A percentile compares a stretch with the other conserved stretches of the same genome.
phyloP scores from a whole-genome alignment of 495 filamentous ascomycete species.

The Aspergillus cristatus region DNA sequence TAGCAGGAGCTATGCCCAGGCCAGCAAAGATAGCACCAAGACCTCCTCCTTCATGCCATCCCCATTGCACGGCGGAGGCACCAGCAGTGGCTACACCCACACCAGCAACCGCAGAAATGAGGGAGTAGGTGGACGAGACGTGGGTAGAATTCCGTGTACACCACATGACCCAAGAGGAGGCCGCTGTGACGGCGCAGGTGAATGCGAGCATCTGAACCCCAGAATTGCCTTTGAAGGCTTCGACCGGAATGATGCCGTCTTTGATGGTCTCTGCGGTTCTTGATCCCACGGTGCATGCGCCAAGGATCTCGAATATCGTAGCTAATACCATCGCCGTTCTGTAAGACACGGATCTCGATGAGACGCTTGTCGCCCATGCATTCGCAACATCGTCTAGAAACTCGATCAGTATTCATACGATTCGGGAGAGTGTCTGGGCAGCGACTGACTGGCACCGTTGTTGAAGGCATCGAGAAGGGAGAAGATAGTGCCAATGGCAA shows the following conservation, averaged over 20 bases:
- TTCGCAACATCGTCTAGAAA: conserved; percentile 78
- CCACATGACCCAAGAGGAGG: conserved; percentile 52
- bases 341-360: conserved; percentile 58
- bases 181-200: conserved; percentile 46
- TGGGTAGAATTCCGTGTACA: conserved; percentile 51
- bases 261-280: conserved; percentile 53
- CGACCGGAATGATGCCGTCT: conserved; percentile 46
- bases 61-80: conserved; percentile 49
- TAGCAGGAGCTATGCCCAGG: conserved; percentile 50
- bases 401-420: too few species aligned
- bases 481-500: conserved; percentile 69
- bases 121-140: conserved; percentile 57
- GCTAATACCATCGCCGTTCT: conserved; percentile 59
- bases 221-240: conserved; percentile 41
- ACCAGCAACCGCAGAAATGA: conserved; percentile 53
- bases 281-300: conserved; percentile 51
- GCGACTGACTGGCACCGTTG: conserved; percentile 57
- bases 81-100: conserved; percentile 53
- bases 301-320: conserved; percentile 53
- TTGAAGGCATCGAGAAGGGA: conserved; percentile 66
- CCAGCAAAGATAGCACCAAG: conserved; percentile 54
- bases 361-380: conserved; percentile 62
- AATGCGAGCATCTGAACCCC: conserved; percentile 54
- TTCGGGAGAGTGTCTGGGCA: background rate
- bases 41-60: conserved; percentile 51